Evolutionary conservation across 768 basidiomycete species (phyloP).

Genomic region (Lactarius vividus): DNA sequence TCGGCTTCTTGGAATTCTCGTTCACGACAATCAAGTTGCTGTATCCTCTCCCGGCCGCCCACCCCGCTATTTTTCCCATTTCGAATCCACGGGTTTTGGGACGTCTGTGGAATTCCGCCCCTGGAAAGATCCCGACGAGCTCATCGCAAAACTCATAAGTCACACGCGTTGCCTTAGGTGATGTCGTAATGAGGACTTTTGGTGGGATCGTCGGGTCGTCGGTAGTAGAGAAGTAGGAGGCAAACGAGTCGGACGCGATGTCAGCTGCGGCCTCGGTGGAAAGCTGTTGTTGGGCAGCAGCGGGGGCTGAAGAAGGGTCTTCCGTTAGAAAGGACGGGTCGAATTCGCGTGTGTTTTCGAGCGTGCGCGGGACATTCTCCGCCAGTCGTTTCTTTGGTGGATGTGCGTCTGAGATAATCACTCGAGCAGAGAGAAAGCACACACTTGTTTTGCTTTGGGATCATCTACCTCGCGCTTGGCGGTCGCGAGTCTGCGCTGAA

Average conservation of each 20-base stretch:
- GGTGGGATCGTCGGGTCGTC: slow-evolving; percentile 72
- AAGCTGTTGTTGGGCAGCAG: slow-evolving; percentile 33
- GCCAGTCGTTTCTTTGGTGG: slow-evolving; percentile 66
- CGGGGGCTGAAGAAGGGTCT: slow-evolving; percentile 39
- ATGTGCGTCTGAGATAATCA: background rate
- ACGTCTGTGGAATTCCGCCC: slow-evolving; percentile 82
- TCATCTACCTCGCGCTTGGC: slow-evolving; percentile 76
- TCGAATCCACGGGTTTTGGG: slow-evolving; percentile 91
- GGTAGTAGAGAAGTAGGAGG: slow-evolving; percentile 67
- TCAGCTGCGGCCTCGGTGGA: slow-evolving; percentile 63
- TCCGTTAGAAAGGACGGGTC: slow-evolving; percentile 66
- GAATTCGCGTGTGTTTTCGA: slow-evolving; percentile 91
- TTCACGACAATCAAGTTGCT: slow-evolving; percentile 91
- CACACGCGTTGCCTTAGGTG: slow-evolving; percentile 78
- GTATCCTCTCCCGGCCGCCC: slow-evolving; percentile 89
- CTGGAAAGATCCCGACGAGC: slow-evolving; percentile 83
- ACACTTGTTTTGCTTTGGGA: slow-evolving; percentile 74
- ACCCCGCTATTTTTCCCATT: slow-evolving; percentile 85
- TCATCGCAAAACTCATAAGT: slow-evolving; percentile 96
- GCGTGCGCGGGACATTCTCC: slow-evolving; percentile 84
- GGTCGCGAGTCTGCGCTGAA: slow-evolving; percentile 72
- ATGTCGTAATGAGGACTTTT: slow-evolving; percentile 89
- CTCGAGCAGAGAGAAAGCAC: slow-evolving; percentile 23
- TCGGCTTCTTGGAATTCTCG: slow-evolving; percentile 91
- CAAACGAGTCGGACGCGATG: slow-evolving; percentile 72